Base-by-base conservation (phyloP, 495 filamentous ascomycete species). In the Trichoderma gamsii region DNA sequence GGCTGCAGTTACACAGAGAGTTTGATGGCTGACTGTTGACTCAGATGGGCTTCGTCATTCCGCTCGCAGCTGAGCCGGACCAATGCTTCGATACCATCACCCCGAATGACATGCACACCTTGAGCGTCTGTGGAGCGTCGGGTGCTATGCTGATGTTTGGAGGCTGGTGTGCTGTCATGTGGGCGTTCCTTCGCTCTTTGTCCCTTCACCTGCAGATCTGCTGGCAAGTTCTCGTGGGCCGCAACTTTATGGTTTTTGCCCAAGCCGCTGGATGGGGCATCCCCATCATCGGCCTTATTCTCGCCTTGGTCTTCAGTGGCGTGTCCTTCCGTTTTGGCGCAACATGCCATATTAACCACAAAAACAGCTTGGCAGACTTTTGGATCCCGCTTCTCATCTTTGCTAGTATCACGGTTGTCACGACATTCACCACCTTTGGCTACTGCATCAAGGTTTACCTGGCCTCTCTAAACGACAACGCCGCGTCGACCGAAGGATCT, bases 391-490 rank as follows among this genome's bases (percentile, higher is more conserved):
- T 98, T 56, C 83, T 98, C 71, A 85, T 87, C 15, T 90, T 97
- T 73, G 85, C 92, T 9, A 90, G 85, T 29, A 82, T 89, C 8
- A 88, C 93, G 0, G 86, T 93, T 67, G 81, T 97, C 67, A 81
- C 96, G n/a, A 95, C 98, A 74, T 84, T 90, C 35, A 75, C 82
- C 11, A 97, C 92, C 1, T 96, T 99, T 74, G 89, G 81, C 35
- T 98, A 99, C 80, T 98, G 95, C 77, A 90, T 97, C 75, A 89
- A 96, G 71, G 90, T 99, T 68, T 99, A 99, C 74, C 81, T 99
- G 72, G 87, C 92, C 18, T 87, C 96, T 63, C 85, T 94, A 72
- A 85, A 90, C 73, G 87, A 92, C 75, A 88, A 87, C 71, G 83
- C 84, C 66, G 80, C 86, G 43, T 87, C 88, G 6, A 90, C 88